Percentiles rank a stretch among this genome's conserved stretches.
Evolutionary conservation across 2,329 filamentous ascomycete species (phyloP).

Genomic region (Nigrospora osmanthi): DNA sequence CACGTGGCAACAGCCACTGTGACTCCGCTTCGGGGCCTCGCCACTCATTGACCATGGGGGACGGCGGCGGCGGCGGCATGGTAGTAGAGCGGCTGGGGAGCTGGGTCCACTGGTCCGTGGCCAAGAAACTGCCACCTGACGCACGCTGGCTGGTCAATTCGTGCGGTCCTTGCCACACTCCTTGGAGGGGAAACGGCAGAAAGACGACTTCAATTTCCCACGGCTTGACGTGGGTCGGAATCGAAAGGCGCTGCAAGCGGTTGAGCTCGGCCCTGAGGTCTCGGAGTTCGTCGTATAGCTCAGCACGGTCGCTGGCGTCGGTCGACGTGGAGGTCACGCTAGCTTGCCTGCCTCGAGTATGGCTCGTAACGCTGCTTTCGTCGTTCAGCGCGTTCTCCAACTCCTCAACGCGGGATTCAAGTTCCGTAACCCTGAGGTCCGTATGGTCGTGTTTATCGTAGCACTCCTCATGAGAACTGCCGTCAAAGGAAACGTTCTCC

Average conservation of each 20-base stretch:
- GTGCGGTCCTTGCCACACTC: slow-evolving; percentile 42
- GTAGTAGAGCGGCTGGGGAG: slow-evolving; percentile 37
- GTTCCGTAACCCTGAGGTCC: slow-evolving; percentile 60
- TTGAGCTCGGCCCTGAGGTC: slow-evolving; percentile 40
- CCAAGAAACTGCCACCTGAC: slow-evolving; percentile 16
- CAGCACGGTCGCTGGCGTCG: slow-evolving; percentile 33
- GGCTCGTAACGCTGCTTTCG: slow-evolving; percentile 28
- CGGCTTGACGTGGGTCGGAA: slow-evolving; percentile 55
- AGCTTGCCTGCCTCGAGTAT: no score
- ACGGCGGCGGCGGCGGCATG: slow-evolving; percentile 38
- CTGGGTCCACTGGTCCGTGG: slow-evolving; percentile 47
- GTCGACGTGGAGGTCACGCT: slow-evolving; percentile 40
- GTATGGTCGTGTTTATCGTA: slow-evolving; percentile 58
- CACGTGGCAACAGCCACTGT: slow-evolving; percentile 61
- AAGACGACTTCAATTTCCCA: slow-evolving; percentile 75
- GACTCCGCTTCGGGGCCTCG: slow-evolving; percentile 34
- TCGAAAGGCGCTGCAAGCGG: slow-evolving; percentile 43
- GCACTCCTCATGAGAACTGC: slow-evolving; percentile 59
- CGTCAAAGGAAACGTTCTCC: slow-evolving; percentile 63
- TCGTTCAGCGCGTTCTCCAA: slow-evolving; percentile 47
- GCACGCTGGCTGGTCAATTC: slow-evolving; percentile 35
- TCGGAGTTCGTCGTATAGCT: slow-evolving; percentile 43
- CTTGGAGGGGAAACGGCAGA: slow-evolving; percentile 58
- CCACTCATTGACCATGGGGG: slow-evolving; percentile 41
- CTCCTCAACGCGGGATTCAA: slow-evolving; percentile 57